Conservation (phyloP, 2,329 filamentous ascomycete species). For the Alternaria novae-zelandiae region DNA sequence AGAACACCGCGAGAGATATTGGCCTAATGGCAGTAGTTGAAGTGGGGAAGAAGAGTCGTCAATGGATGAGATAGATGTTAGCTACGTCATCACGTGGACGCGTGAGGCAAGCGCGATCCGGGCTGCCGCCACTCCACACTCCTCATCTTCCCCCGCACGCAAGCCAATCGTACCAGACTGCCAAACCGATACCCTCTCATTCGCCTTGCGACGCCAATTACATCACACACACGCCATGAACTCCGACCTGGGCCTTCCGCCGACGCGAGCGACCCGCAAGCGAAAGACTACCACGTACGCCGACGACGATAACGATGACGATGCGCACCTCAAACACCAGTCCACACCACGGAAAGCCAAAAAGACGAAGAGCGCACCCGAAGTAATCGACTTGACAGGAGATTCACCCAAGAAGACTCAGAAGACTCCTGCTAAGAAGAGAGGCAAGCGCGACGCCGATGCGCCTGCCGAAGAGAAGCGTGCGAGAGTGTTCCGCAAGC, state of each 20-base stretch:
- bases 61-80: background rate
- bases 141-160: background rate
- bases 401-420: conserved; percentile 20
- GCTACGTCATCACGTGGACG: conserved; percentile 17
- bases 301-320: conserved; percentile 17
- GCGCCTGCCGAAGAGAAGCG: conserved; percentile 39
- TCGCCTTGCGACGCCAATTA: background rate
- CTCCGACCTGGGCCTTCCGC: background rate
- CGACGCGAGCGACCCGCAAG: conserved; percentile 23
- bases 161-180: background rate
- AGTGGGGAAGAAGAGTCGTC: background rate
- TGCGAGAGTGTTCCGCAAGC: conserved; percentile 37
- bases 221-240: background rate
- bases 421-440: conserved; percentile 23
- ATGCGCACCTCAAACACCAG: background rate
- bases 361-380: conserved; percentile 5
- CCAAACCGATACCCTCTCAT: background rate
- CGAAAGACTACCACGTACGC: conserved; percentile 24
- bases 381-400: conserved; percentile 13
- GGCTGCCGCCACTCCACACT: conserved; percentile 2
- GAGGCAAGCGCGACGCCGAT: conserved; percentile 20
- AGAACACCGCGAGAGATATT: background rate
- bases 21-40: background rate
- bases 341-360: conserved; percentile 10
- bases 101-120: conserved; percentile 6